Evolutionary conservation across 805 yeast genomes (phyloP), one percentile per base, ranked within the genome.

Genomic region (Lipomyces orientalis): DNA sequence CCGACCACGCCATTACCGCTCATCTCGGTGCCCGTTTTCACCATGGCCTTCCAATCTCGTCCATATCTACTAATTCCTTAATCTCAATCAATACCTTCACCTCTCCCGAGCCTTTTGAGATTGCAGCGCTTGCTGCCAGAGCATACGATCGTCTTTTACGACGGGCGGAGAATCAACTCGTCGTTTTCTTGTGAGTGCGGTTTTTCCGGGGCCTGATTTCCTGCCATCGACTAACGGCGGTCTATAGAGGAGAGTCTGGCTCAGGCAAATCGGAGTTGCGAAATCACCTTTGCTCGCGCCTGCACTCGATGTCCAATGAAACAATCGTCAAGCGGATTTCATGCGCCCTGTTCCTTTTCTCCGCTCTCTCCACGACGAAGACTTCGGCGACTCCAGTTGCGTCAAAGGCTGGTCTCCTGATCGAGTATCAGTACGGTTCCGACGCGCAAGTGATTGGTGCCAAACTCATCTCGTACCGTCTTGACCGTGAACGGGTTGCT

Each of bases 401-500:
- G 29, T 85, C 89, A 5, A 80, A 87, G 69, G 84, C 86, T 39
- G 90, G 90, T 8, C 81, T 84, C 64, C 82, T 85, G 64, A 80
- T 85, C 55, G 85, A 85, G 74, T 83, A 86, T 54, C 87, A 82
- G 75, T 86, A 86, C 71, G 80, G 81, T 58, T 35, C 76, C 4
- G 80, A 77, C 56, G 83, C 85, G 2, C 76, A 79, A 10, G 80
- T 86, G 55, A 79, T 81, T 49, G 89, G 89, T 5, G 86, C 88
- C 33, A 82, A 83, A 61, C 79, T 86, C 33, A 82, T 85, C 68
- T 86, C 86, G 72, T 86, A 85, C 71, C 79, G 88, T 22, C 80
- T 86, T 37, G 88, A 86, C 70, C 82, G 87, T 63, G 81, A 85
- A 14, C 79, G 89, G 57, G 85, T 86, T 43, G 83, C 86, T 14